Evolutionary conservation across 148 eudicot genomes (phyloP), one percentile per base, ranked within the genome.

Genomic region (Drosera capensis): DNA sequence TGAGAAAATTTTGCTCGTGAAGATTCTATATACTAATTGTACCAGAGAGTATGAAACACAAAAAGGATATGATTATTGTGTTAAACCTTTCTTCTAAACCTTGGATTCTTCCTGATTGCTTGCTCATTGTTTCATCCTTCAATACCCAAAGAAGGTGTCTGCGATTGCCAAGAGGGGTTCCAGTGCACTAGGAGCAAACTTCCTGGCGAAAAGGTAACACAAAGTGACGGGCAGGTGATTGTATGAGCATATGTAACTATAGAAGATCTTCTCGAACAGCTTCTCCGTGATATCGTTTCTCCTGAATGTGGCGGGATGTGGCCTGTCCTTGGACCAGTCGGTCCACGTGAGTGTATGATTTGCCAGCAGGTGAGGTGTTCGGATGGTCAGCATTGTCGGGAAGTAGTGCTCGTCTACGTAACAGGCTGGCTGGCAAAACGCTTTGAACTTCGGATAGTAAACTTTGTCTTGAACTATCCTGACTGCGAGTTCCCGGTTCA

Each of bases 361-460:
- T 7, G 57, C 57, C 25, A 53, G 25, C 17, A 25, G 38, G 20
- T 42, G 16, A 6, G 57, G 57, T 5, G 48, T 40, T 2, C 28
- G 38, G 5, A 53, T 53, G 40, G 23, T 20, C 15, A 53, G 48
- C 57, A 53, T 53, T 0, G 57, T 53, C 0, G 57, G 57, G 40
- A 53, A 41, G 39, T 53, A 53, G n/a, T 53, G 57, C 57, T 53
- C 57, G 7, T 53, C 57, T 1, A 43, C 48, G 22, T 53, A 53
- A 20, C 57, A 53, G 7, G 23, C 40, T 1, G 57, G 57, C 14
- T 6, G 23, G 21, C 57, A 53, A 23, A 20, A 53, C 13, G 20
- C 40, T 8, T 42, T 20, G 48, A 53, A 53, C 20, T 41, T 53
- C 11, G 38, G 26, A 22, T 53, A 18, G 17, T 14, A 53, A 21